Conservation (phyloP, 805 yeast genomes). For the Cyberlindnera saturnus region DNA sequence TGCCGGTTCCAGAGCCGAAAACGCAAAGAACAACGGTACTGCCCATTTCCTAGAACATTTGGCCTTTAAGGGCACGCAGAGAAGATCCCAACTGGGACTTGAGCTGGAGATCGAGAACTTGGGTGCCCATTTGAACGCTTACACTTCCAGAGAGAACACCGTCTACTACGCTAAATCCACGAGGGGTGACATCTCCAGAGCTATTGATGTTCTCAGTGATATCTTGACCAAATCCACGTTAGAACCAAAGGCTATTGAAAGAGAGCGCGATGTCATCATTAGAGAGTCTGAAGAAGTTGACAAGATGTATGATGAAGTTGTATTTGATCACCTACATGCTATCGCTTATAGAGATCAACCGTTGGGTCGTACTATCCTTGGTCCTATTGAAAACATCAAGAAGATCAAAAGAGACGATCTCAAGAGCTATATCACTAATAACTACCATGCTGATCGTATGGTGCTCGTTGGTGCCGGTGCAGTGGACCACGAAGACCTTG, state of each 20-base stretch:
- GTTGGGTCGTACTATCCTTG: constrained; percentile 92
- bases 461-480: constrained; percentile 97
- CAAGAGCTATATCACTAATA: constrained; percentile 69
- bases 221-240: constrained; percentile 81
- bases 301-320: constrained; percentile 97
- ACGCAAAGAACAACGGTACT: constrained; percentile 78
- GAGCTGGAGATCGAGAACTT: constrained; percentile 93
- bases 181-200: constrained; percentile 70
- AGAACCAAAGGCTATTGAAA: constrained; percentile 80
- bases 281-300: constrained; percentile 98
- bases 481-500: constrained; percentile 82
- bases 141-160: constrained; percentile 95
- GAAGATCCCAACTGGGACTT: constrained; percentile 71
- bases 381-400: constrained; percentile 85
- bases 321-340: constrained; percentile 93
- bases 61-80: constrained; percentile 90
- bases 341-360: constrained; percentile 88
- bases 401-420: constrained; percentile 74
- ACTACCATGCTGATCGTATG: constrained; percentile 96
- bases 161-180: constrained; percentile 92
- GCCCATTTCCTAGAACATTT: constrained; percentile 97
- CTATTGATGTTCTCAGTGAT: constrained; percentile 85
- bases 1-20: constrained; percentile 97
- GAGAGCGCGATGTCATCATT: constrained; percentile 92
- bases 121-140: constrained; percentile 97